Evolutionary conservation across 768 basidiomycete species (phyloP).

Genomic region (Termitomyces sp.): DNA sequence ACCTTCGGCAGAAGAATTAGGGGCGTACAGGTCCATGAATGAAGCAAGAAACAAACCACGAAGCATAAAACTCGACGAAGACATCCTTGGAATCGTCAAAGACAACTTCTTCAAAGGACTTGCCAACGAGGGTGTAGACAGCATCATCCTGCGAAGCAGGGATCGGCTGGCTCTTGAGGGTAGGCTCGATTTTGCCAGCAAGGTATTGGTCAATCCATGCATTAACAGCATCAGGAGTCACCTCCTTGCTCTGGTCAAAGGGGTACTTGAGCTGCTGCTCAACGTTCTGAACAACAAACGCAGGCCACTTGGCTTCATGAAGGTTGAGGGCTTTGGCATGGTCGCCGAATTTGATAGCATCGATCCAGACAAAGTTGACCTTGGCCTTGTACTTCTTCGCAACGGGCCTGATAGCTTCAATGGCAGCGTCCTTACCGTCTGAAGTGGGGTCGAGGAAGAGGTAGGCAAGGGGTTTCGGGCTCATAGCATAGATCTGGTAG

Average conservation of each 20-base stretch:
- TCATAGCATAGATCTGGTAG: conserved; percentile 78
- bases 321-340: conserved; percentile 96
- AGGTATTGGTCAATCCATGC: conserved; percentile 61
- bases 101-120: conserved; percentile 83
- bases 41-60: conserved; percentile 61
- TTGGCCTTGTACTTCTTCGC: conserved; percentile 80
- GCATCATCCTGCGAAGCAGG: conserved; percentile 79
- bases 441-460: conserved; percentile 84
- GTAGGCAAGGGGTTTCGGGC: conserved; percentile 87
- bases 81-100: conserved; percentile 89
- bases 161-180: conserved; percentile 86
- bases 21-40: not conserved
- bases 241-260: conserved; percentile 58
- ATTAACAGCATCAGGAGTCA: conserved; percentile 53
- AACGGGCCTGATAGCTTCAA: conserved; percentile 67
- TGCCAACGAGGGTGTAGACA: conserved; percentile 80
- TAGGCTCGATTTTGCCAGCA: conserved; percentile 69
- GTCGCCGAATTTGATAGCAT: conserved; percentile 90
- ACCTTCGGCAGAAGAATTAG: conserved; percentile 39
- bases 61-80: conserved; percentile 95
- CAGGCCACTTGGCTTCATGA: conserved; percentile 80
- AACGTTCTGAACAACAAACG: conserved; percentile 90
- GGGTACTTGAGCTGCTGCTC: conserved; percentile 86
- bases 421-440: conserved; percentile 55
- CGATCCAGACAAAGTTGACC: conserved; percentile 98